These are phyloP conservation scores for Thelephora aurantiotincta DNA, from an alignment of 768 basidiomycete genomes.

Conservation along the genomic window DNA sequence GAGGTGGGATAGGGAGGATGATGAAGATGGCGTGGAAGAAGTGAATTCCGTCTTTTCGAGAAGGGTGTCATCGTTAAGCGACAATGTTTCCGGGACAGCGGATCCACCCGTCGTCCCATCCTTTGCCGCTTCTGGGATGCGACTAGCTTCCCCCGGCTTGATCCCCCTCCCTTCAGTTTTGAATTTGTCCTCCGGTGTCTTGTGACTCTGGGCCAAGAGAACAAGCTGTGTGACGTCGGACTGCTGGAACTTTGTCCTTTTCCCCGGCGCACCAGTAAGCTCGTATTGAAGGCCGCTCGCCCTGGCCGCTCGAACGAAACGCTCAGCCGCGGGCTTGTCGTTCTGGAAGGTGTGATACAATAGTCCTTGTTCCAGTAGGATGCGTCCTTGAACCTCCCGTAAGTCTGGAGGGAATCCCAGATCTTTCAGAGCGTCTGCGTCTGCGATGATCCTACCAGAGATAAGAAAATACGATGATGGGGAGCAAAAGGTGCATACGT, in stretches of 20 bases:
- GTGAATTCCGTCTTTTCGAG: constrained; percentile 91
- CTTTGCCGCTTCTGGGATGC: background rate
- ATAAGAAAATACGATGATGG: background rate
- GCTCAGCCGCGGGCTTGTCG: constrained; percentile 65
- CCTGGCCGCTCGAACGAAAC: constrained; percentile 65
- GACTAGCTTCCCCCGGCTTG: constrained; percentile 3
- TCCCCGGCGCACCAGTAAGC: constrained; percentile 85
- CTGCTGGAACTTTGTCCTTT: constrained; percentile 88
- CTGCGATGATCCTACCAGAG: background rate
- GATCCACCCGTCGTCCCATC: constrained; percentile 3
- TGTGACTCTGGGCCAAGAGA: constrained; percentile 80
- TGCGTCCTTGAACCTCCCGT: constrained; percentile 26
- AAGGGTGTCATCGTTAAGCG: constrained; percentile 90
- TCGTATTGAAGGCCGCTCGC: constrained; percentile 76
- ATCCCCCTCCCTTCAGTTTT: constrained; percentile 1
- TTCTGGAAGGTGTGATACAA: constrained; percentile 63
- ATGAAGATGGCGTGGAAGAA: constrained; percentile 35
- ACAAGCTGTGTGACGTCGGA: constrained; percentile 81
- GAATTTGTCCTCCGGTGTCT: background rate
- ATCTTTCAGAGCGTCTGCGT: constrained; percentile 6
- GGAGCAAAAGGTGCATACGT: constrained; percentile 26
- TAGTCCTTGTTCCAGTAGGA: constrained; percentile 67
- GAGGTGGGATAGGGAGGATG: constrained; percentile 47
- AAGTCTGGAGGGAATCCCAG: constrained; percentile 47
- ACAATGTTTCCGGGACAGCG: constrained; percentile 61